Percentiles rank a stretch among this genome's conserved stretches.
phyloP scores from a whole-genome alignment of 164 flowering plant genomes.

The Euptelea pleiosperma region DNA sequence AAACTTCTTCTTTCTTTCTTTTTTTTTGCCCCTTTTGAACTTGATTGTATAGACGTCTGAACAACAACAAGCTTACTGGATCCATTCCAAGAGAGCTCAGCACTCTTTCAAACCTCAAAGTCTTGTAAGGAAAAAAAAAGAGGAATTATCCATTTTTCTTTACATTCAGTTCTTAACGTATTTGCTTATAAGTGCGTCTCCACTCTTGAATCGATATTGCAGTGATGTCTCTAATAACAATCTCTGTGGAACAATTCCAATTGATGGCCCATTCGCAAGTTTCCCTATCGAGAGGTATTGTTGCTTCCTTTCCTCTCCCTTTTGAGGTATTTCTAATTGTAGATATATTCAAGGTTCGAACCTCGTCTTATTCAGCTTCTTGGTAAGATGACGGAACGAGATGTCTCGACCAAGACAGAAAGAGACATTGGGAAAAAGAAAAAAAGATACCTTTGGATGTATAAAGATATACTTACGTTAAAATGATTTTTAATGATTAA shows the following conservation, averaged over 20 bases:
- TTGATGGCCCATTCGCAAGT: constrained; percentile 63
- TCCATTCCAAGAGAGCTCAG: constrained; percentile 78
- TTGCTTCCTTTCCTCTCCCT: not conserved
- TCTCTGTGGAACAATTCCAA: constrained; percentile 83
- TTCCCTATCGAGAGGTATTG: constrained; percentile 64
- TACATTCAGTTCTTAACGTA: not conserved
- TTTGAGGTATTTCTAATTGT: not conserved
- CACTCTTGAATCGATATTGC: constrained; percentile 26
- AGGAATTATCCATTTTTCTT: not conserved
- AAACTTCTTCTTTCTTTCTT: too few relatives aligned
- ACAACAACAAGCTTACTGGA: constrained; percentile 75
- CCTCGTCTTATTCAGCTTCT: too few relatives aligned
- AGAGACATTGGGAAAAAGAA: too few relatives aligned
- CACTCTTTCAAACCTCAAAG: constrained; percentile 61
- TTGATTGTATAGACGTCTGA: constrained; percentile 53
- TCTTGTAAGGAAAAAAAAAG: constrained; percentile 48
- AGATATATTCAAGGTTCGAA: too few relatives aligned
- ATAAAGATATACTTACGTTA: too few relatives aligned
- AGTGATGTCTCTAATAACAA: constrained; percentile 81
- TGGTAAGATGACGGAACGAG: too few relatives aligned
- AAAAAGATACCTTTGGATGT: too few relatives aligned
- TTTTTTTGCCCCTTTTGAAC: not conserved
- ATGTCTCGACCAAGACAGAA: too few relatives aligned
- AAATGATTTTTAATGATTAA: too few relatives aligned
- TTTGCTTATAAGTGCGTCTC: constrained; percentile 4